Base-by-base conservation (phyloP, 306 rosid species). In the Vicia faba region DNA sequence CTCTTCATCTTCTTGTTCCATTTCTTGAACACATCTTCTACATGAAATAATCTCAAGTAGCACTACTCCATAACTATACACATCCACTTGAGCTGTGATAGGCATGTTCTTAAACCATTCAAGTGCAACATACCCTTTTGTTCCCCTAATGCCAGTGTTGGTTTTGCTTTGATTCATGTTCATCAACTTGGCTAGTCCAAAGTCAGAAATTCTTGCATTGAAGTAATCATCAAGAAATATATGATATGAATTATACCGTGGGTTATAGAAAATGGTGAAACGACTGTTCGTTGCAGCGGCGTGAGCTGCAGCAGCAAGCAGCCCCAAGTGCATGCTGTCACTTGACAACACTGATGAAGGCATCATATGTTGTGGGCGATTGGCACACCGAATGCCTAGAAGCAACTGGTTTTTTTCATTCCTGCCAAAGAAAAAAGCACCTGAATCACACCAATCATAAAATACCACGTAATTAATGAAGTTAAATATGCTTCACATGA, bases 281-380 rank as follows among this genome's bases (percentile, higher is more conserved):
- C 90, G 98, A 64, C 98, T 93, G 51, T 83, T 93, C 53, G 98
- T 93, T 55, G 97, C 87, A 80, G 98, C 98, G 41, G 98, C 98
- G 35, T 93, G 98, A 61, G 98, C 98, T 65, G 98, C 98, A 69
- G 98, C 98, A 69, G 98, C 98, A 79, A 93, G 96, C 74, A 93
- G 97, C 68, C 98, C 98, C 70, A 93, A 74, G 85, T 93, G 98
- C 98, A 93, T 93, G 81, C 98, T 93, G 68, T 93, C 98, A 70
- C 98, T 93, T 13, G 98, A 93, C 69, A 93, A 80, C 62, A 93
- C 98, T 39, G 97, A 93, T 11, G 98, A 93, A 61, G 98, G 98
- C 97, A 93, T 93, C 68, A 88, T 87, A 55, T 96, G 87, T 71
- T 89, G 98, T 9, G 96, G 85, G 14, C 98, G 89, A 82, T 75